Percentiles rank a stretch among this genome's conserved stretches.
These are phyloP conservation scores for Crataegus laevigata DNA, from an alignment of 306 rosid genomes.

Conservation along the genomic window DNA sequence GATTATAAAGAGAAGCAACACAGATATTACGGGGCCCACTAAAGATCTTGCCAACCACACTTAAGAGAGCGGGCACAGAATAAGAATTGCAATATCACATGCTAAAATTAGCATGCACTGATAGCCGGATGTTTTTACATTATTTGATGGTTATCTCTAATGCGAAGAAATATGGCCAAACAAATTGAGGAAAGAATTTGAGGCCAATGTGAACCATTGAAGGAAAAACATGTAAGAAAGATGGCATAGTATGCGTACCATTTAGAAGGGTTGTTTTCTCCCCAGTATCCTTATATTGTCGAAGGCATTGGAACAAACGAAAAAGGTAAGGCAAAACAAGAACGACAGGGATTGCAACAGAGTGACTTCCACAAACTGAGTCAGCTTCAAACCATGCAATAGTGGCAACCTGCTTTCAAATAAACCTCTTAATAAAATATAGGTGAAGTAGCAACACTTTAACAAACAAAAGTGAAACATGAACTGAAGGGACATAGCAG, in stretches of 20 bases:
- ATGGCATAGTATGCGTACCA: constrained; percentile 45
- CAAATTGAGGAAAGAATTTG: background rate
- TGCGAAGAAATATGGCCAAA: background rate
- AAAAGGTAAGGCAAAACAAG: constrained; percentile 97
- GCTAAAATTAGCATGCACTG: background rate
- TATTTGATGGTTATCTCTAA: background rate
- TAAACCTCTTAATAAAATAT: constrained; percentile 15
- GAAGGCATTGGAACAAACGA: constrained; percentile 90
- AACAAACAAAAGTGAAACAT: background rate
- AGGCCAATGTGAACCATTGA: background rate
- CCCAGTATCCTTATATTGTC: constrained; percentile 90
- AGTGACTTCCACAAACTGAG: constrained; percentile 98
- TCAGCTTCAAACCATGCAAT: constrained; percentile 99
- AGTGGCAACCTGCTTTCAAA: constrained; percentile 77
- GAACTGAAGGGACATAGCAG: background rate
- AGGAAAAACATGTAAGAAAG: background rate
- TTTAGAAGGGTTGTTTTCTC: constrained; percentile 76
- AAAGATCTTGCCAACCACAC: background rate
- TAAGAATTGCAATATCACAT: background rate
- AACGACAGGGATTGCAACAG: constrained; percentile 78
- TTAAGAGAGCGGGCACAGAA: background rate
- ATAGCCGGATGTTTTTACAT: background rate
- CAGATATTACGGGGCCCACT: background rate
- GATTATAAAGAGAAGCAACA: background rate
- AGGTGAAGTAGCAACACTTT: constrained; percentile 9